Conservation (phyloP, 2,329 filamentous ascomycete genomes). For the Ophiostoma australiae region DNA sequence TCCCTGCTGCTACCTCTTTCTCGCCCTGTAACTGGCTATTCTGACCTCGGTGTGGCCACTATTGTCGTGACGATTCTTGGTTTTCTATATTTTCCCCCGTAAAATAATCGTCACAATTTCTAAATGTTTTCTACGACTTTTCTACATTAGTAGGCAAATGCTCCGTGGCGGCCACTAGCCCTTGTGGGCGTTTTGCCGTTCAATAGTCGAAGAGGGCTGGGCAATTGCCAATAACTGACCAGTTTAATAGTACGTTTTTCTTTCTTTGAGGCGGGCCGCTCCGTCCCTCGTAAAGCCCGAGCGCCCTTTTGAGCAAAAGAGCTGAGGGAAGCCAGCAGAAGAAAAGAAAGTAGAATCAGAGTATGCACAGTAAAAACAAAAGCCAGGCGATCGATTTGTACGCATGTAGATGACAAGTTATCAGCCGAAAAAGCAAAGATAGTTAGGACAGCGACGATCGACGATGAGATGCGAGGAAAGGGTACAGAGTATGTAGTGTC, state of each 20-base stretch:
- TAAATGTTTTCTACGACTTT: not conserved
- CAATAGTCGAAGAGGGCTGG: not conserved
- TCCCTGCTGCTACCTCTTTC: not conserved
- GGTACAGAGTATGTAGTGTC: not conserved
- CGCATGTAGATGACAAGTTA: not conserved
- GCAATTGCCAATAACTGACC: not conserved
- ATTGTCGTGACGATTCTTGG: not conserved
- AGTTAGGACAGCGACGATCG: not conserved
- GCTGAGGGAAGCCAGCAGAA: not conserved
- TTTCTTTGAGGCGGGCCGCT: not conserved
- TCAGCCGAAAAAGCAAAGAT: not conserved
- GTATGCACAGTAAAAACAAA: not conserved
- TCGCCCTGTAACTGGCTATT: not conserved
- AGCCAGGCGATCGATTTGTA: not conserved
- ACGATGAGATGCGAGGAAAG: not conserved
- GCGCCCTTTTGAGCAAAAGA: not conserved
- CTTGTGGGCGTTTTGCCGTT: not conserved
- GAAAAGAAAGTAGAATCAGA: not conserved
- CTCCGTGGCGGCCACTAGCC: not conserved
- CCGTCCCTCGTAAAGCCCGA: conserved; percentile 1
- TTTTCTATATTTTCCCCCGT: not conserved
- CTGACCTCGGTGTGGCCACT: not conserved
- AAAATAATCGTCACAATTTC: not conserved
- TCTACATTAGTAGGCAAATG: not conserved
- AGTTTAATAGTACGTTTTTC: not conserved